These are phyloP conservation scores for Claviceps humidiphila DNA, from an alignment of 2,329 filamentous ascomycete genomes.

Conservation along the genomic window DNA sequence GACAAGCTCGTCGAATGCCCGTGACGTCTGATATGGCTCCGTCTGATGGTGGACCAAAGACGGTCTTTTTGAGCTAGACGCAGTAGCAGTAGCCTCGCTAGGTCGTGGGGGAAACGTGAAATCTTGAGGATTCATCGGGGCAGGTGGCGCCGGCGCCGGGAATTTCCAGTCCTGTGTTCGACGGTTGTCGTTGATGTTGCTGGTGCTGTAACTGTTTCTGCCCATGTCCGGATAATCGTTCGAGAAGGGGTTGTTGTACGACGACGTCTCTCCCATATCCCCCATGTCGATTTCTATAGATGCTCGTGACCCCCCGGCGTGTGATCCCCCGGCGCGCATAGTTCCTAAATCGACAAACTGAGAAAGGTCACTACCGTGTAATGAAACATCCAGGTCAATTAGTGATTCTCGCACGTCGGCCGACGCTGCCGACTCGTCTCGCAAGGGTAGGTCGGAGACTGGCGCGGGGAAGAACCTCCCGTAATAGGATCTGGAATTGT, in stretches of 20 bases:
- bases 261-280: constrained; percentile 29
- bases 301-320: constrained; percentile 30
- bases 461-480: constrained; percentile 29
- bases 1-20: constrained; percentile 28
- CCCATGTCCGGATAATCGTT: constrained; percentile 44
- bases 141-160: constrained; percentile 32
- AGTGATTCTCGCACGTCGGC: constrained; percentile 46
- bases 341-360: constrained; percentile 49
- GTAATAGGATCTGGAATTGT: constrained; percentile 50
- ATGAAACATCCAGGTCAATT: constrained; percentile 50
- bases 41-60: constrained; percentile 36
- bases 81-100: constrained; percentile 15
- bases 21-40: constrained; percentile 32
- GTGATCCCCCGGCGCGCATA: constrained; percentile 37
- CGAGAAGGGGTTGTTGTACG: constrained; percentile 35
- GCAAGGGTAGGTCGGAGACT: constrained; percentile 43
- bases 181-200: constrained; percentile 31
- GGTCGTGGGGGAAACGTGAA: constrained; percentile 37
- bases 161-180: constrained; percentile 46
- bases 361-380: constrained; percentile 41
- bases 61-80: constrained; percentile 25
- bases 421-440: constrained; percentile 38
- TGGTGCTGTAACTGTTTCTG: constrained; percentile 17
- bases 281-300: constrained; percentile 37
- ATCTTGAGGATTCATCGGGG: constrained; percentile 39